phyloP scores from a whole-genome alignment of 176 grass and related monocot species.

The Rhynchospora tenuis region DNA sequence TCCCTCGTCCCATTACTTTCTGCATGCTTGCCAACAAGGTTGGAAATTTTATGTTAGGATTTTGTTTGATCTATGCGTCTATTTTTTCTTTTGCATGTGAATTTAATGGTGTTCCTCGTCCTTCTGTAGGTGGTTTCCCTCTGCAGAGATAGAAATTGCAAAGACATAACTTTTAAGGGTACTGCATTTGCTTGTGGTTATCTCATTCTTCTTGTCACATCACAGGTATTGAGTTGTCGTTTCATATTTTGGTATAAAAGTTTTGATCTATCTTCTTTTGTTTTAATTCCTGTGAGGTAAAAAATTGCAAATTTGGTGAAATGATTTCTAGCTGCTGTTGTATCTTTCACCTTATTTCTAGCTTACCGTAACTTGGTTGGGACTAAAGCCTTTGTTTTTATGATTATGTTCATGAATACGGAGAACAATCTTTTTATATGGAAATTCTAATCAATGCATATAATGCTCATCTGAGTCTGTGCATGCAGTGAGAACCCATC shows the following conservation, averaged over 20 bases:
- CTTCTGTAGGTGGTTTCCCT: constrained; percentile 36
- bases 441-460: no score
- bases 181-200: constrained; percentile 42
- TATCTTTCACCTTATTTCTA: background rate
- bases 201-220: constrained; percentile 39
- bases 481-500: background rate
- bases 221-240: constrained; percentile 27
- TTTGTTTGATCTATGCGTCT: background rate
- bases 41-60: background rate
- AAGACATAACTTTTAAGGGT: constrained; percentile 28
- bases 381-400: background rate
- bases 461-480: background rate
- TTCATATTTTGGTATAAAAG: background rate
- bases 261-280: background rate
- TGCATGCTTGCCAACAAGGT: constrained; percentile 40
- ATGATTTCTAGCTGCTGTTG: background rate
- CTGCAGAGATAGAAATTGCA: constrained; percentile 25
- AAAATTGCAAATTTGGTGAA: background rate
- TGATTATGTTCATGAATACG: background rate
- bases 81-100: background rate
- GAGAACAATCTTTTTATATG: background rate
- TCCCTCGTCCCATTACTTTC: constrained; percentile 15
- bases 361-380: no score
- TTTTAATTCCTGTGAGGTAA: background rate
- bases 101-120: background rate